Percentiles rank a stretch among this genome's conserved stretches.
Conservation (phyloP, 2,329 filamentous ascomycete species). For the Aplosporella prunicola region DNA sequence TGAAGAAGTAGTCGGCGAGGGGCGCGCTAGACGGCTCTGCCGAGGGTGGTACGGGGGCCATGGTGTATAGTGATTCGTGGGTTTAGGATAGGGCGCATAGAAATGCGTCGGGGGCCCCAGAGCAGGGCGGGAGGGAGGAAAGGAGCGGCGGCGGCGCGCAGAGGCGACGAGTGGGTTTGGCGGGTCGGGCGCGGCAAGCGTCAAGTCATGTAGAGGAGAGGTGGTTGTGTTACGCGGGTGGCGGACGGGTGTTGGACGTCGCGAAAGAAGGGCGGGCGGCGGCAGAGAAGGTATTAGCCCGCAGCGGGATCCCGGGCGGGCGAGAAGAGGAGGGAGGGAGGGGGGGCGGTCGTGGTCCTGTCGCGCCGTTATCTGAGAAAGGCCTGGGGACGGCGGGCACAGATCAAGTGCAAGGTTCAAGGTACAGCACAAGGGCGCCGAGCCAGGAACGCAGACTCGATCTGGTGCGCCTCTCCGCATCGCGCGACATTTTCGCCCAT, state of each 20-base stretch:
- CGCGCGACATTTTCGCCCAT: too few species aligned
- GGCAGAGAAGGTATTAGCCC: slow-evolving; percentile 2
- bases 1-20: slow-evolving; percentile 60
- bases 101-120: slow-evolving; percentile 6
- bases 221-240: slow-evolving; percentile 9
- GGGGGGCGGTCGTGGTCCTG: too few species aligned
- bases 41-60: slow-evolving; percentile 31
- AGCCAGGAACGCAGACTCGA: too few species aligned
- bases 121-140: slow-evolving; percentile 2
- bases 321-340: not conserved
- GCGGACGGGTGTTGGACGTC: too few species aligned
- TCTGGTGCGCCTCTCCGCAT: too few species aligned
- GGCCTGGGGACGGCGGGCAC: too few species aligned
- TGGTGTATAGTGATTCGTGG: slow-evolving; percentile 11
- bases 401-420: too few species aligned
- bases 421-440: too few species aligned
- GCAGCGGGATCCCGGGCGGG: not conserved
- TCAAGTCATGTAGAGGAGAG: slow-evolving; percentile 8
- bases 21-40: slow-evolving; percentile 38
- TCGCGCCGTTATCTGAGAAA: too few species aligned
- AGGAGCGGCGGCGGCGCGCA: slow-evolving; percentile 9
- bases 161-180: slow-evolving; percentile 1
- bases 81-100: slow-evolving; percentile 6
- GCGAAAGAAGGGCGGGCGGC: slow-evolving; percentile 2
- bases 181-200: not conserved